phyloP scores from a whole-genome alignment of 2,329 filamentous ascomycete genomes.

The Alternaria rosae region DNA sequence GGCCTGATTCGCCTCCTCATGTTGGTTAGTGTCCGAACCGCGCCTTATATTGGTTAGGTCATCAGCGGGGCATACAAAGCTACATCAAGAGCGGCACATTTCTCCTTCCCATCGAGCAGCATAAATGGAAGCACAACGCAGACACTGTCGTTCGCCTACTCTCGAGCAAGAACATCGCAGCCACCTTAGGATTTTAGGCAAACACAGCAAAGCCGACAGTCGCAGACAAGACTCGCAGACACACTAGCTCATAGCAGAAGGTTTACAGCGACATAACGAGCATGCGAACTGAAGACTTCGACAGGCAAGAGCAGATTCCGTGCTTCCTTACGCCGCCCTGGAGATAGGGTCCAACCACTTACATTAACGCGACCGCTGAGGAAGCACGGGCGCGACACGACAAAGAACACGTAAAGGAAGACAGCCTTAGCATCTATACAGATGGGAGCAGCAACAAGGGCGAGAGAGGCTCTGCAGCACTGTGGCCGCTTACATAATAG shows the following conservation, averaged over 20 bases:
- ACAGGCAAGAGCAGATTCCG: slow-evolving; percentile 20
- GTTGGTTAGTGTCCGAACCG: too few species aligned
- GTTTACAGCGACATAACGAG: slow-evolving; percentile 19
- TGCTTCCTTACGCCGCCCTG: slow-evolving; percentile 21
- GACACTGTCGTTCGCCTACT: slow-evolving; percentile 17
- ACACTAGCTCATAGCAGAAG: slow-evolving; percentile 15
- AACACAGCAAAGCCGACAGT: slow-evolving; percentile 1
- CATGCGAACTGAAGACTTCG: slow-evolving; percentile 6
- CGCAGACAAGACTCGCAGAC: slow-evolving; percentile 7
- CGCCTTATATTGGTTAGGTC: too few species aligned
- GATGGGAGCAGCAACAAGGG: slow-evolving; percentile 29
- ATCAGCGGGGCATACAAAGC: slow-evolving; percentile 33
- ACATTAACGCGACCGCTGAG: slow-evolving; percentile 21
- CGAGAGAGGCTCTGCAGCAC: slow-evolving; percentile 21
- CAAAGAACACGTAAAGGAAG: slow-evolving; percentile 11
- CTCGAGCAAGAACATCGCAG: slow-evolving; percentile 13
- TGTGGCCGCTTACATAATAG: slow-evolving; percentile 23
- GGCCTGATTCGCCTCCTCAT: too few species aligned
- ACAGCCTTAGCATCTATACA: slow-evolving; percentile 30
- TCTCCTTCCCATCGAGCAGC: slow-evolving; percentile 20
- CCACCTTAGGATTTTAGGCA: slow-evolving; percentile 13
- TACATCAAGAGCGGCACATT: slow-evolving; percentile 23
- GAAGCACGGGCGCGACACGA: slow-evolving; percentile 20
- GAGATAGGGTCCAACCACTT: slow-evolving; percentile 13
- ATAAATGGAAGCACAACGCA: slow-evolving; percentile 26